phyloP scores from a whole-genome alignment of 805 yeast species.

The Teunomyces lycoperdinae region DNA sequence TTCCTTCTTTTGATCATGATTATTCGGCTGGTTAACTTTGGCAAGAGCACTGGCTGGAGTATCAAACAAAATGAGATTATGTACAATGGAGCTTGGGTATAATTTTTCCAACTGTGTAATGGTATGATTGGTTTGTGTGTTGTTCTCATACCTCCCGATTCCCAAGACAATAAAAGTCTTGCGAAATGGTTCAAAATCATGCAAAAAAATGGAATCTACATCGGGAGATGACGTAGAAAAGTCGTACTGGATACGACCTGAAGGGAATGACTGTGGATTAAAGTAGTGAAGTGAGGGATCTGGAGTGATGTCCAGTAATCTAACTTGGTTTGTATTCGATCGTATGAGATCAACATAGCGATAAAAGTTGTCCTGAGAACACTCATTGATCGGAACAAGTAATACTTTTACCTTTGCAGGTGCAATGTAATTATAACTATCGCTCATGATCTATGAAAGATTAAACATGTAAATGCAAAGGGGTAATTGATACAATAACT shows the following conservation, averaged over 20 bases:
- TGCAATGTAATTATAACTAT: slow-evolving; percentile 46
- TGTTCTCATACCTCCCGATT: slow-evolving; percentile 28
- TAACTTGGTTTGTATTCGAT: slow-evolving; percentile 52
- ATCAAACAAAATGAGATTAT: slow-evolving; percentile 54
- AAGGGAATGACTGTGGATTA: slow-evolving; percentile 83
- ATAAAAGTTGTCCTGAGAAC: slow-evolving; percentile 42
- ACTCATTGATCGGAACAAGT: slow-evolving; percentile 62
- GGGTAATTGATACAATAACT: background rate
- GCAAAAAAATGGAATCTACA: slow-evolving; percentile 61
- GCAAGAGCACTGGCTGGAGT: slow-evolving; percentile 27
- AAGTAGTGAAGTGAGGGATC: slow-evolving; percentile 47
- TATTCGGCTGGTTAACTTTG: slow-evolving; percentile 9
- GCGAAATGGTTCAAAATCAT: slow-evolving; percentile 88
- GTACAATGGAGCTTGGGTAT: slow-evolving; percentile 55
- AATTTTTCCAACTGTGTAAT: slow-evolving; percentile 40
- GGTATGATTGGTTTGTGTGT: slow-evolving; percentile 1
- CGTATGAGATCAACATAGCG: slow-evolving; percentile 44
- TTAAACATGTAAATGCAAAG: background rate
- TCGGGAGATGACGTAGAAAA: slow-evolving; percentile 47
- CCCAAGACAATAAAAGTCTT: slow-evolving; percentile 66
- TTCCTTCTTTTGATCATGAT: slow-evolving; percentile 14
- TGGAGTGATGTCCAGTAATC: slow-evolving; percentile 75
- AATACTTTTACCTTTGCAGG: slow-evolving; percentile 68
- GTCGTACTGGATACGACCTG: slow-evolving; percentile 67
- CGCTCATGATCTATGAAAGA: background rate